A percentile compares a stretch with the other conserved stretches of the same genome.
phyloP scores from a whole-genome alignment of 2,329 filamentous ascomycete species.

The Aspergillus phoenicis region DNA sequence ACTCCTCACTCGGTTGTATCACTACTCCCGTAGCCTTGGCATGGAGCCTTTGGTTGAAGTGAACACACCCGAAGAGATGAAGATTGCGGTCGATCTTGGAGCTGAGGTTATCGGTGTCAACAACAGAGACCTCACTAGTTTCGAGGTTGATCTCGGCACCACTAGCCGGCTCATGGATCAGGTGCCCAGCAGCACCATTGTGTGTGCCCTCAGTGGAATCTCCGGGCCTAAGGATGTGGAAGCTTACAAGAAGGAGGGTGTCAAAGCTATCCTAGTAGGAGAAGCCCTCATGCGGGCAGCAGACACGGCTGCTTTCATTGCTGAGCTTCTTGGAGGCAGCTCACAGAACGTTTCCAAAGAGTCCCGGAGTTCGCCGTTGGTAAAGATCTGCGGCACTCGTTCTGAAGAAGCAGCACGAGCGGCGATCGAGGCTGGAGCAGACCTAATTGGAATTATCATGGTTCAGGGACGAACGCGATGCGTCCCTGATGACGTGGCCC shows the following conservation, averaged over 20 bases:
- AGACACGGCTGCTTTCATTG: constrained; percentile 80
- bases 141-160: constrained; percentile 92
- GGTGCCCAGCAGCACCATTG: constrained; percentile 81
- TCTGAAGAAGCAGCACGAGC: constrained; percentile 76
- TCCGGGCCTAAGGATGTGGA: constrained; percentile 84
- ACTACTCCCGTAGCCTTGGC: constrained; percentile 83
- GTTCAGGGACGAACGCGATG: constrained; percentile 79
- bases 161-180: constrained; percentile 85
- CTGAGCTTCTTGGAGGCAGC: constrained; percentile 70
- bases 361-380: constrained; percentile 57
- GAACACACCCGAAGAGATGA: constrained; percentile 92
- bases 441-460: constrained; percentile 90
- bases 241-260: constrained; percentile 83
- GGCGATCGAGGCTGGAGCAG: constrained; percentile 83
- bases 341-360: constrained; percentile 24
- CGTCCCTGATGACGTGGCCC: constrained; percentile 75
- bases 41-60: constrained; percentile 99
- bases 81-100: constrained; percentile 79
- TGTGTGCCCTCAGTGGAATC: constrained; percentile 94
- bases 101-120: constrained; percentile 95
- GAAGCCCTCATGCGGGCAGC: constrained; percentile 93
- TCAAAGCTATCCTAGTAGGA: constrained; percentile 90
- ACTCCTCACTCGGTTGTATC: constrained; percentile 75
- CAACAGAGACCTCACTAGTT: constrained; percentile 93
- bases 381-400: constrained; percentile 95